These are phyloP conservation scores for Calamus simplicifolius DNA, from an alignment of 176 grass and related monocot genomes.

Conservation along the genomic window DNA sequence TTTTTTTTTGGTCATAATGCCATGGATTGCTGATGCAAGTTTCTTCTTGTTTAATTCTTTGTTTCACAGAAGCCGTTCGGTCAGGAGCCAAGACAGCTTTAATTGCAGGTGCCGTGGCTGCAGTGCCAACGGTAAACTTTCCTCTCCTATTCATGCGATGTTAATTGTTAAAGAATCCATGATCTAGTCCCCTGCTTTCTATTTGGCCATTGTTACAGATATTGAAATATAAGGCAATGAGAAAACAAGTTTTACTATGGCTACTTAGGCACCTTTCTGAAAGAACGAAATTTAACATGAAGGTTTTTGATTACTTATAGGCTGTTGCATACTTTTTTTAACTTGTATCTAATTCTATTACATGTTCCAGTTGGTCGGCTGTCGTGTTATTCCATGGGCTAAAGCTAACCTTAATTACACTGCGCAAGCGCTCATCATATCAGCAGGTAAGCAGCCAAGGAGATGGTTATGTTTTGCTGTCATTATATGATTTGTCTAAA, in stretches of 20 bases:
- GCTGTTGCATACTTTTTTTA: conserved; percentile 16
- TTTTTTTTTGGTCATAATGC: too few species aligned
- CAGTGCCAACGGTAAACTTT: conserved; percentile 56
- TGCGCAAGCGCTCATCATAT: conserved; percentile 92
- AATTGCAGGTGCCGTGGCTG: conserved; percentile 42
- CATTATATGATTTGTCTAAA: neutral
- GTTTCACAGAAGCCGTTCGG: conserved; percentile 50
- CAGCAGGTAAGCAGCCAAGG: conserved; percentile 48
- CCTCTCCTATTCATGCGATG: neutral
- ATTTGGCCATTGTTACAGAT: neutral
- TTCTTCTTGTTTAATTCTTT: conserved; percentile 5
- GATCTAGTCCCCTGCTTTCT: neutral
- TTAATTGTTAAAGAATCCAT: too few species aligned
- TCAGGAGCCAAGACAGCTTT: conserved; percentile 61
- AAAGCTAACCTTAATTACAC: conserved; percentile 95
- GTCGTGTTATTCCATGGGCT: conserved; percentile 89
- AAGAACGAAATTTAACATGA: neutral
- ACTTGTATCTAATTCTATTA: conserved; percentile 2
- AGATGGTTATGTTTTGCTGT: conserved; percentile 1
- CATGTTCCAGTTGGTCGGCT: conserved; percentile 63
- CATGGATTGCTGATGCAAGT: too few species aligned
- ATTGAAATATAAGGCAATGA: neutral
- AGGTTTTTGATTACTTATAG: conserved; percentile 2
- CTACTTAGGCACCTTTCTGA: neutral
- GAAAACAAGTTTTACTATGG: neutral